Evolutionary conservation across 495 filamentous ascomycete genomes (phyloP).

Genomic region (Aspergillus carlsbadensis): DNA sequence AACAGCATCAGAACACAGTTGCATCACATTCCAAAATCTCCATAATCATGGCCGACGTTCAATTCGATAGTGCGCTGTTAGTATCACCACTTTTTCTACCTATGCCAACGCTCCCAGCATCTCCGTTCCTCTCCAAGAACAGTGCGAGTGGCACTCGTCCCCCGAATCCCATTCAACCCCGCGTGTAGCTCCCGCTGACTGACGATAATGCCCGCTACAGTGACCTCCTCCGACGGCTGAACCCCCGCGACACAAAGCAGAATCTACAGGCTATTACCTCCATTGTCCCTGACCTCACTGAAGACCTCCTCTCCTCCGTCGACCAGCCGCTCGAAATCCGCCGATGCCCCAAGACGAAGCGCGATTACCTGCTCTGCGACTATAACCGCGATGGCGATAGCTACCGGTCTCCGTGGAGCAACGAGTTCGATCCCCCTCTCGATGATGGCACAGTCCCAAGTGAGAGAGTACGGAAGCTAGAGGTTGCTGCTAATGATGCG

Average conservation of each 20-base stretch:
- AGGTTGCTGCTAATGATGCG: constrained; percentile 88
- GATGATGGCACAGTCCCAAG: constrained; percentile 77
- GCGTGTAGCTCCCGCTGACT: constrained; percentile 35
- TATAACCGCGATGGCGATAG: constrained; percentile 99
- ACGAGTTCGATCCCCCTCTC: constrained; percentile 91
- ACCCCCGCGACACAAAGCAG: constrained; percentile 81
- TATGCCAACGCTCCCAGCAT: neutral
- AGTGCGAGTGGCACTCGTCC: constrained; percentile 6
- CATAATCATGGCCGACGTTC: constrained; percentile 51
- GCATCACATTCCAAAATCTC: neutral
- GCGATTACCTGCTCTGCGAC: constrained; percentile 97
- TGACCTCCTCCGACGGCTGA: constrained; percentile 96
- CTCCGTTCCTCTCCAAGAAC: neutral
- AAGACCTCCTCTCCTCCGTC: constrained; percentile 96
- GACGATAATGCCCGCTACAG: constrained; percentile 45
- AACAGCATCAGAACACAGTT: constrained; percentile 23
- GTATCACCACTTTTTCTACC: constrained; percentile 16
- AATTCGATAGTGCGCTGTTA: constrained; percentile 66
- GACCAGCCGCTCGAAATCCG: constrained; percentile 89
- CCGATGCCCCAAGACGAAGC: constrained; percentile 81
- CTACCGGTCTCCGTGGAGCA: constrained; percentile 96
- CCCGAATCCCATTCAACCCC: constrained; percentile 19
- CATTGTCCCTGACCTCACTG: constrained; percentile 85
- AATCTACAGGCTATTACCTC: constrained; percentile 84
- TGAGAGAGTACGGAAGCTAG: constrained; percentile 87